A percentile compares a stretch with the other conserved stretches of the same genome.
Evolutionary conservation across 805 yeast species (phyloP).

Genomic region (Debaryomyces castellii): DNA sequence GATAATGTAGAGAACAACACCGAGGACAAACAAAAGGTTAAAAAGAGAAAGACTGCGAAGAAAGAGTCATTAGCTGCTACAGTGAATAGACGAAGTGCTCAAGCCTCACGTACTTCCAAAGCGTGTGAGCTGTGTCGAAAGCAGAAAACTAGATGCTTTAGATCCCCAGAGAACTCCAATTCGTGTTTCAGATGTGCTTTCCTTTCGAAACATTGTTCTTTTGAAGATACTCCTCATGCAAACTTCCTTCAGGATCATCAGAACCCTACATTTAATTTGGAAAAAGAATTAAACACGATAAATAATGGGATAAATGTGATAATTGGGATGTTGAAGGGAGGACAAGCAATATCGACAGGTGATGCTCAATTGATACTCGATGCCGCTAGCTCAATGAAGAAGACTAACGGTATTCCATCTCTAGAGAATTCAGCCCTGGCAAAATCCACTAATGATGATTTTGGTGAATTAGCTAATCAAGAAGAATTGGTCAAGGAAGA

Average conservation of each 20-base stretch:
- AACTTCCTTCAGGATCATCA: neutral
- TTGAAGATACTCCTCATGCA: conserved; percentile 23
- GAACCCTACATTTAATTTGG: neutral
- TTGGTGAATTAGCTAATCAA: neutral
- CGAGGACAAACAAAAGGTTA: neutral
- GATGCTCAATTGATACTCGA: conserved; percentile 26
- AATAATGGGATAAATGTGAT: conserved; percentile 37
- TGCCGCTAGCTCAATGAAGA: conserved; percentile 26
- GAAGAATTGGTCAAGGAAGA: neutral
- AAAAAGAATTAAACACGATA: conserved; percentile 27
- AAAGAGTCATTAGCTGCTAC: neutral
- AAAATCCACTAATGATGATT: neutral
- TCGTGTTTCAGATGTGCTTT: conserved; percentile 62
- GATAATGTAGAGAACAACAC: neutral
- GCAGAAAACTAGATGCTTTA: conserved; percentile 63
- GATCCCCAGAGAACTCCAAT: conserved; percentile 42
- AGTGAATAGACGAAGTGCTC: conserved; percentile 19
- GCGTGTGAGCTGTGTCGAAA: conserved; percentile 59
- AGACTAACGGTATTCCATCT: conserved; percentile 4
- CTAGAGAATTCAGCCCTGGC: neutral
- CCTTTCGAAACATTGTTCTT: conserved; percentile 52
- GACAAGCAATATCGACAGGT: conserved; percentile 7
- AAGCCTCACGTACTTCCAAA: conserved; percentile 43
- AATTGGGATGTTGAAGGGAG: conserved; percentile 20
- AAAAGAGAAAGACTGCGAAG: conserved; percentile 1